Evolutionary conservation across 768 basidiomycete species (phyloP), one percentile per base, ranked within the genome.

Genomic region (Neoboletus brunneissimus): DNA sequence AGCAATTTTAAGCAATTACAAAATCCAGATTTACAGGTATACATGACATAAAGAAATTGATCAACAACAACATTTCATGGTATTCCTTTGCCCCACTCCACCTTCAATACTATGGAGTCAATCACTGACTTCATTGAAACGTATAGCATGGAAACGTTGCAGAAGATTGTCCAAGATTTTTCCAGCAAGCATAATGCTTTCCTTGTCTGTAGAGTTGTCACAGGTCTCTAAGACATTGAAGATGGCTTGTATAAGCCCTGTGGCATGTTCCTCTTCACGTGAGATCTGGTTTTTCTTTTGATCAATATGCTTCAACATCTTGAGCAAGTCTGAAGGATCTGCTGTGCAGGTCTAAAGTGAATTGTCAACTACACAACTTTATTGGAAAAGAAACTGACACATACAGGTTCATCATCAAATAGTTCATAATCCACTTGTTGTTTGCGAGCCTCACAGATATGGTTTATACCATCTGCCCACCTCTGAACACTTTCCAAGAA

Each of bases 351-450:
- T 44, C 68, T 70, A 22, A 40, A 40, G 4, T 23, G 8, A 8
- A 48, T 27, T 29, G 5, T 67, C 2, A 63, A 5, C 37, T 9
- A 15, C 0, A n/a, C 13, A 0, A 2, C 11, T 13, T 31, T 0
- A n/a, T 13, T 7, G 1, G 7, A 34, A 16, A 48, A 55, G n/a
- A 27, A 1, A 23, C 1, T 13, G 1, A 1, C 11, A 57, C 63
- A 56, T 53, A 71, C 69, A 44, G 34, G 52, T 22, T 48, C 10
- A 15, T 64, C 67, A 34, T 35, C 63, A 56, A 71, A 71, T 4
- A 70, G 29, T 1, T 62, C 57, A 45, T 0, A 18, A 0, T 37
- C 0, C 11, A 48, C 3, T 3, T 4, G 6, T 11, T 43, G 22
- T 11, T 32, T 31, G 13, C 13, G 42, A 41, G 7, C 23, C 34